phyloP scores from a whole-genome alignment of 83 land plant species.

The Thuja plicata region DNA sequence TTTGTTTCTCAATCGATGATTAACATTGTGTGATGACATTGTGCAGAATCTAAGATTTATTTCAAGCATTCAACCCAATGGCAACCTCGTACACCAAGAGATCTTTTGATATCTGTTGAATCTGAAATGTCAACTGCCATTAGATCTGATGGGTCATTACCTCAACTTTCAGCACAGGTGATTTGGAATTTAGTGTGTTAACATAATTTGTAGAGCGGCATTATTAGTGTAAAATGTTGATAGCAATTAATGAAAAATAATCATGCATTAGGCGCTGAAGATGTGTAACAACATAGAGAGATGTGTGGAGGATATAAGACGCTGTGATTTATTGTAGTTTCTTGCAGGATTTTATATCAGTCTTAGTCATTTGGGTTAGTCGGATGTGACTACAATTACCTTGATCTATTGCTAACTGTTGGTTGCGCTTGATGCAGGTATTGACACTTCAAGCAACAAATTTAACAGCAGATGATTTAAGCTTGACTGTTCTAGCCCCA shows the following conservation, averaged over 20 bases:
- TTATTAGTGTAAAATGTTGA: background rate
- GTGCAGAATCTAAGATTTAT: slow-evolving; percentile 84
- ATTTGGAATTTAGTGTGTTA: background rate
- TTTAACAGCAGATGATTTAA: slow-evolving; percentile 77
- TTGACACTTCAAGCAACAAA: slow-evolving; percentile 97
- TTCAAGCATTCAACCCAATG: slow-evolving; percentile 87
- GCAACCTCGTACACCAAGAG: slow-evolving; percentile 88
- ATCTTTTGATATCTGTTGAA: slow-evolving; percentile 90
- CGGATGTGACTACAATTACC: background rate
- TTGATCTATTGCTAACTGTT: background rate
- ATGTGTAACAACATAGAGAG: background rate
- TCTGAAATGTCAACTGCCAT: slow-evolving; percentile 61
- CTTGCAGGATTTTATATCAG: background rate
- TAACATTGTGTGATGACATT: slow-evolving; percentile 3
- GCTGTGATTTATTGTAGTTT: background rate
- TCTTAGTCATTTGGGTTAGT: background rate
- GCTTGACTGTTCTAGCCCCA: slow-evolving; percentile 91
- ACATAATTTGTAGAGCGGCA: background rate
- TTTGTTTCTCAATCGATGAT: background rate
- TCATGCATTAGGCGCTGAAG: background rate
- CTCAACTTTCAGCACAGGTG: slow-evolving; percentile 93
- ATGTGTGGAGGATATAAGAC: background rate
- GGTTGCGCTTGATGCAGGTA: slow-evolving; percentile 50
- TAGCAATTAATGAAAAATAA: background rate
- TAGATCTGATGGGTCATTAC: slow-evolving; percentile 43